Conservation (phyloP, 495 filamentous ascomycete species). For the Cairneyella variabilis region DNA sequence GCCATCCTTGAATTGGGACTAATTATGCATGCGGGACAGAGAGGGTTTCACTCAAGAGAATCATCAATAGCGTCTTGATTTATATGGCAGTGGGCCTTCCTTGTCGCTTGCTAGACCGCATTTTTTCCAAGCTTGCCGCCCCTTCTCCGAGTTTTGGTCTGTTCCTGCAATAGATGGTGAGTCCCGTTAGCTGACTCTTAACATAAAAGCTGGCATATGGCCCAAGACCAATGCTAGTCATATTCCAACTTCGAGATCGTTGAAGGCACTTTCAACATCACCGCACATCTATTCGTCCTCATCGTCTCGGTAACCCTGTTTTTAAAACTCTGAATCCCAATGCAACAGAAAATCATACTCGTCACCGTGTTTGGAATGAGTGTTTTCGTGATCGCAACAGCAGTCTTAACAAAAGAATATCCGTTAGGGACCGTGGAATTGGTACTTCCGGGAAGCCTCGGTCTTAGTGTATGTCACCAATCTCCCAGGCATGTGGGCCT, state of each 20-base stretch:
- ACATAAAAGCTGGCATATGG: constrained; percentile 20
- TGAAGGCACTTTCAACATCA: constrained; percentile 44
- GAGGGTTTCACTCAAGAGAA: background rate
- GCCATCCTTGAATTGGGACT: background rate
- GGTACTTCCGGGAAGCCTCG: constrained; percentile 34
- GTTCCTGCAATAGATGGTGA: constrained; percentile 18
- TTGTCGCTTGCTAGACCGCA: constrained; percentile 23
- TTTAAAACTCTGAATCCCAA: constrained; percentile 19
- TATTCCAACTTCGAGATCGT: constrained; percentile 5
- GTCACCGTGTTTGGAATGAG: constrained; percentile 30
- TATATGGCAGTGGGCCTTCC: constrained; percentile 20
- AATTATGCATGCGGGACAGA: background rate
- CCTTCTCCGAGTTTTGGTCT: constrained; percentile 25
- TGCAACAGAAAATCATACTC: constrained; percentile 21
- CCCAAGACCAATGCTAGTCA: constrained; percentile 38
- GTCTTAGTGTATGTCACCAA: constrained; percentile 31
- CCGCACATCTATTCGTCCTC: constrained; percentile 28
- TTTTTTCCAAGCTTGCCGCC: constrained; percentile 24
- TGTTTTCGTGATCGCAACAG: constrained; percentile 28
- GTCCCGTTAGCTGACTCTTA: background rate
- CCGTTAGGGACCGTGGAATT: constrained; percentile 32
- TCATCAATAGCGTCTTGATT: constrained; percentile 22
- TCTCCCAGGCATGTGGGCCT: constrained; percentile 27
- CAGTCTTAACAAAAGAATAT: constrained; percentile 27
- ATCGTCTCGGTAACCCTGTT: constrained; percentile 26